Percentiles rank a stretch among this genome's conserved stretches.
Conservation (phyloP, 192 early-diverging fungal genomes). For the Coemansia sp. region DNA sequence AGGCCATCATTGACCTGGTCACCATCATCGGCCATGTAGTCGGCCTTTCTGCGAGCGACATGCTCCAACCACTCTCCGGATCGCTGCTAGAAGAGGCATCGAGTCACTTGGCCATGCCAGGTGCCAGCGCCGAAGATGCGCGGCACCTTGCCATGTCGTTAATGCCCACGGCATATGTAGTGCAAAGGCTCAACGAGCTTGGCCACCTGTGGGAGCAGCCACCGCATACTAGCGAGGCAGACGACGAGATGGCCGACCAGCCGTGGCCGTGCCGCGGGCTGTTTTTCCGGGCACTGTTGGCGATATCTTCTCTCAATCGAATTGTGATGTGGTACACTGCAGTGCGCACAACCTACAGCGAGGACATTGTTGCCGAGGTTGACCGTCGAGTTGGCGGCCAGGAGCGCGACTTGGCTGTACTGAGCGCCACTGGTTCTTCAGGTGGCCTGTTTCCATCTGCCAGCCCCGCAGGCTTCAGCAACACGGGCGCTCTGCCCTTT, state of each 20-base stretch:
- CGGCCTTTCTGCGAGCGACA: conserved; percentile 16
- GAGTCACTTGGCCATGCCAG: neutral
- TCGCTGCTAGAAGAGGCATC: conserved; percentile 18
- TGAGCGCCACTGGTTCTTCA: neutral
- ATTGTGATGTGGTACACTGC: conserved; percentile 41
- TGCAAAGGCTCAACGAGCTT: conserved; percentile 28
- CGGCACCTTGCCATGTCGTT: conserved; percentile 9
- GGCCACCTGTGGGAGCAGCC: conserved; percentile 33
- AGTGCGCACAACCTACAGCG: conserved; percentile 35
- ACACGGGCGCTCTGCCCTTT: neutral
- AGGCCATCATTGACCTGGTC: conserved; percentile 37
- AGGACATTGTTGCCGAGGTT: conserved; percentile 26
- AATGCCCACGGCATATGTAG: conserved; percentile 34
- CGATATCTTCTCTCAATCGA: conserved; percentile 45
- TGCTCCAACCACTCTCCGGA: conserved; percentile 36
- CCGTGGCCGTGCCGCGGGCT: conserved; percentile 44
- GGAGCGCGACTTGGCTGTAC: neutral
- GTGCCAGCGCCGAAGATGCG: conserved; percentile 9
- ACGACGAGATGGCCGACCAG: neutral
- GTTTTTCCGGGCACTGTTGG: conserved; percentile 34
- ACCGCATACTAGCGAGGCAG: neutral
- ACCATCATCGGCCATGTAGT: conserved; percentile 37
- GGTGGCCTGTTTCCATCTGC: neutral
- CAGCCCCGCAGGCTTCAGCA: neutral
- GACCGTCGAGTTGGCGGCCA: conserved; percentile 3